Evolutionary conservation across 805 yeast genomes (phyloP).

Genomic region (Saccharomycopsis javanensis): DNA sequence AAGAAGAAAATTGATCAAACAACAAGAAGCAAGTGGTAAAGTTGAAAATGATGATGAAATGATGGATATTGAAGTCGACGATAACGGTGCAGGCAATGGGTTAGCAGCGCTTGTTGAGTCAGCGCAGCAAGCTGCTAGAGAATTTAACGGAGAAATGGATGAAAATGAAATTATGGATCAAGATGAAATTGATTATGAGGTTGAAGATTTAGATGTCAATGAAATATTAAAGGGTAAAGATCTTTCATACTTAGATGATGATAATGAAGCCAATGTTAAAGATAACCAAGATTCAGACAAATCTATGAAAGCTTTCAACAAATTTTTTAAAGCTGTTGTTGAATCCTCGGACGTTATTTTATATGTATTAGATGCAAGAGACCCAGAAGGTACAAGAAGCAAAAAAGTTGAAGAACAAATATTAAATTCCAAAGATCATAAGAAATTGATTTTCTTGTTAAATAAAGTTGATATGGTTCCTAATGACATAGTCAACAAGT

Average conservation of each 20-base stretch:
- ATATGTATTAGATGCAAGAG: slow-evolving; percentile 95
- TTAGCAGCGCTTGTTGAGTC: slow-evolving; percentile 81
- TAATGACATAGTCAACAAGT: slow-evolving; percentile 66
- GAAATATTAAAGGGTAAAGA: slow-evolving; percentile 26
- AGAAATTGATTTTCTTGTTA: slow-evolving; percentile 76
- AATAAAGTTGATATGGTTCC: slow-evolving; percentile 94
- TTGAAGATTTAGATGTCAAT: slow-evolving; percentile 40
- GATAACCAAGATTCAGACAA: slow-evolving; percentile 48
- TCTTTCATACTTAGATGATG: slow-evolving; percentile 34
- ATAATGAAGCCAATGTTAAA: slow-evolving; percentile 33
- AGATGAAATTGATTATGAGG: slow-evolving; percentile 36
- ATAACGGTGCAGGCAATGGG: slow-evolving; percentile 40
- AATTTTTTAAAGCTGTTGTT: slow-evolving; percentile 85
- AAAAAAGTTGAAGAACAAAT: slow-evolving; percentile 86
- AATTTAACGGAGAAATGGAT: slow-evolving; percentile 49
- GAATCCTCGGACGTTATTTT: slow-evolving; percentile 86
- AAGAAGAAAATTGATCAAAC: slow-evolving; percentile 39
- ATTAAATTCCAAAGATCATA: slow-evolving; percentile 58
- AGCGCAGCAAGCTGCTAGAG: slow-evolving; percentile 81
- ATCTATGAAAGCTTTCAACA: slow-evolving; percentile 86
- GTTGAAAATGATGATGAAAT: slow-evolving; percentile 30
- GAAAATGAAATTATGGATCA: slow-evolving; percentile 32
- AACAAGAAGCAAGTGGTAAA: slow-evolving; percentile 33
- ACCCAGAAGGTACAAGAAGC: slow-evolving; percentile 92
- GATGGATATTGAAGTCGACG: slow-evolving; percentile 33